phyloP scores from a whole-genome alignment of 2,329 filamentous ascomycete species.

The Beauveria asiatica region DNA sequence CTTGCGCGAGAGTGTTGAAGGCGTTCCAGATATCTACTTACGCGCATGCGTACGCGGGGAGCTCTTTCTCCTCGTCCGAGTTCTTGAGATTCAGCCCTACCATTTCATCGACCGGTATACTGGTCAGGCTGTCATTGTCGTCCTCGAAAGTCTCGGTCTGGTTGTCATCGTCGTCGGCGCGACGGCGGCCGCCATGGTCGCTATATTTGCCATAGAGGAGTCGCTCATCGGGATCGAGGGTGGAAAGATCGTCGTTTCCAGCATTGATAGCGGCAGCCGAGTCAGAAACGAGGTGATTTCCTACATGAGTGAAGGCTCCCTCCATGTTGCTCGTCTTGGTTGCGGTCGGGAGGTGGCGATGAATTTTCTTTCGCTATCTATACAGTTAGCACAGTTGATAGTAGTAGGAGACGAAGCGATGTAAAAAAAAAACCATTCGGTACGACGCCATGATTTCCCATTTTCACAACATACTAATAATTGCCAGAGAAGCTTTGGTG shows the following conservation, averaged over 20 bases:
- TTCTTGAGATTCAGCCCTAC: constrained; percentile 52
- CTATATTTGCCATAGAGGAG: constrained; percentile 65
- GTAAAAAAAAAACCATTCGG: background rate
- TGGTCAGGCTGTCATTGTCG: constrained; percentile 66
- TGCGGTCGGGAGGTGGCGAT: background rate
- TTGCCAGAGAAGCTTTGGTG: background rate
- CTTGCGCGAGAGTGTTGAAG: constrained; percentile 18
- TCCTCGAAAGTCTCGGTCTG: constrained; percentile 76
- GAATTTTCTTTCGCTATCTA: constrained; percentile 2
- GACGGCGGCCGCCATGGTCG: constrained; percentile 53
- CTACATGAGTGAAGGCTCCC: constrained; percentile 79
- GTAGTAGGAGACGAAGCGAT: background rate
- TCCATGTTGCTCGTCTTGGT: constrained; percentile 50
- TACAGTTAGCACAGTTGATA: background rate
- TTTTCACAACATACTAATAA: background rate
- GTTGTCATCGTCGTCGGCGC: constrained; percentile 83
- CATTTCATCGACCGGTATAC: constrained; percentile 68
- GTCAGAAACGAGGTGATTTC: constrained; percentile 78
- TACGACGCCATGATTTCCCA: background rate
- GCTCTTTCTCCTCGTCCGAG: constrained; percentile 74
- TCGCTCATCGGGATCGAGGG: constrained; percentile 69
- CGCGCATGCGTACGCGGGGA: constrained; percentile 93
- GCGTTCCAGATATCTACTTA: constrained; percentile 40
- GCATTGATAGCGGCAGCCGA: constrained; percentile 83
- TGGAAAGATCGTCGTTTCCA: constrained; percentile 64